Base-by-base conservation (phyloP, 495 filamentous ascomycete species). In the Annulohypoxylon bovei region DNA sequence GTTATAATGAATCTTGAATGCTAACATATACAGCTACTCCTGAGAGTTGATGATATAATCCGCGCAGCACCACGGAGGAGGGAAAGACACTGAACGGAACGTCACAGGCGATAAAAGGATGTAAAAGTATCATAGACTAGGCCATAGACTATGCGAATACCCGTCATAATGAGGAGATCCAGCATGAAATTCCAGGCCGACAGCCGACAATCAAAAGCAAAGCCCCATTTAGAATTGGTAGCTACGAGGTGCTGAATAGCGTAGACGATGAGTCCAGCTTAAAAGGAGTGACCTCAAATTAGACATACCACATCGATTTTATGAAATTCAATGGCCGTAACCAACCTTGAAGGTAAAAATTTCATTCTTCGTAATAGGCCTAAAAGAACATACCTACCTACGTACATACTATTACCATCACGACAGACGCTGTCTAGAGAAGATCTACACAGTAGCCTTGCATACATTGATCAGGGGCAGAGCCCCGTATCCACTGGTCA, bases 41-140 rank as follows among this genome's bases (percentile, higher is more conserved):
- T 95, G 69, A 86, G 92, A 76, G 92, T 95, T 30, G 92, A 95
- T 80, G 93, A 94, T 78, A 95, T 95, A 76, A 94, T 95, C 72
- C 87, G 92, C 28, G 86, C 88, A 47, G 92, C 92, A 56, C 92
- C 92, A 64, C 81, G 92, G 73, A 88, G 84, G 77, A 85, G 92
- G 35, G 90, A 93, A 74, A 86, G 92, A 25, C 64, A 75, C 32
- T 79, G 70, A 54, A 60, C 40, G 56, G 50, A n/a, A 61, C 42
- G 18, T 37, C 16, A 8, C 16, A 22, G 7, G 27, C 47, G 20
- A 44, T 46, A 16, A 28, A 67, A 56, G 22, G 59, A 58, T 62
- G 61, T 62, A 75, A 64, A 62, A 70, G 39, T 65, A 64, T 20
- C 50, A 61, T 68, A 68, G 60, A 62, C 60, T 40, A 64, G 58